Base-by-base conservation (phyloP, 2,329 filamentous ascomycete genomes). In the Xylaria sp. region DNA sequence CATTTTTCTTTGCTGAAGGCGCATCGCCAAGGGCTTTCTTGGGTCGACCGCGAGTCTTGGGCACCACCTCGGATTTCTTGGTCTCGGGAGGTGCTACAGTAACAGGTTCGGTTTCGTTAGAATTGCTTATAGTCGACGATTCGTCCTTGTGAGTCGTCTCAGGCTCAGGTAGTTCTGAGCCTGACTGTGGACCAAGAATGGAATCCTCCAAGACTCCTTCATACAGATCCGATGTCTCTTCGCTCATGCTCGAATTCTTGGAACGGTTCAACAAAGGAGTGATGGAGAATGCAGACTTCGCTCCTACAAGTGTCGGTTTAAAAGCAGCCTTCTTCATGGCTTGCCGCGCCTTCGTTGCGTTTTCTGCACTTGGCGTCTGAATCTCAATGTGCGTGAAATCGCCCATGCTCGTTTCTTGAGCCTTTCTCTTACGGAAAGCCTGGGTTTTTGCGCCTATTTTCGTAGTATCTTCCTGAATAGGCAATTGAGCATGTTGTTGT, bases 251-350 rank as follows among this genome's bases (percentile, higher is more conserved):
- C 67, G 85, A 76, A 5, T 79, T 84, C 79, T 86, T 89, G 31
- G 88, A 90, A 59, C 91, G 89, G 79, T 94, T 97, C 69, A 98
- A 84, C 83, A 97, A 97, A 0, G 95, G 95, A 0, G 95, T 98
- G 71, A 97, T 93, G 4, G 94, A 97, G 80, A 98, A 97, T 2
- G 87, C 90, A 0, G 94, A 97, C 80, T 97, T 97, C 77, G 97
- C 93, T 36, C 92, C 93, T 5, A 92, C 83, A 64, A 89, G 81
- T 1, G 87, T 85, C 44, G 88, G 86, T 23, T 89, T 87, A 33
- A 83, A 79, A 57, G 83, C 85, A 64, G 85, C 83, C 77, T 89
- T 90, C 79, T 90, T 92, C 68, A 81, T 74, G 40, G 78, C 78
- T 49, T 82, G 82, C 71, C 64, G 77, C 73, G 60, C 80, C 77